phyloP scores from a whole-genome alignment of 768 basidiomycete species.

The Terana coerulea region DNA sequence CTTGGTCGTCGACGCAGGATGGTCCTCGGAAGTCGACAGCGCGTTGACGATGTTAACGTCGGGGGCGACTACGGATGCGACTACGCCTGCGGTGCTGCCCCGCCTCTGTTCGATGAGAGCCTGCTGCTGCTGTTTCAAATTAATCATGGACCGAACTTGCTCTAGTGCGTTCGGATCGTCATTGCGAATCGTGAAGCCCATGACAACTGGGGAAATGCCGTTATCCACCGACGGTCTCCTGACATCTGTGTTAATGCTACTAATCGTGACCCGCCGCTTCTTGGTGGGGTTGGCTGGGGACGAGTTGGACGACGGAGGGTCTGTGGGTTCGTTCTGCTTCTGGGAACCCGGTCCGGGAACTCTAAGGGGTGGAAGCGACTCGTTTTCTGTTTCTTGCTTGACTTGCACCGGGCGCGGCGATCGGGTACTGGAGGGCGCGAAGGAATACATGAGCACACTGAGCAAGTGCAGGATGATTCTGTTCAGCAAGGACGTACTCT shows the following conservation, averaged over 20 bases:
- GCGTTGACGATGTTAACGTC: conserved; percentile 22
- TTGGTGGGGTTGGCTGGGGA: conserved; percentile 43
- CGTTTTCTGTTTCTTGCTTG: conserved; percentile 32
- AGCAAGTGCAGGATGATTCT: background rate
- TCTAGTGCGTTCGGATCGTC: conserved; percentile 59
- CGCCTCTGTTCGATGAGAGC: conserved; percentile 67
- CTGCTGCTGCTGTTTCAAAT: conserved; percentile 69
- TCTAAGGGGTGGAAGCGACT: conserved; percentile 2
- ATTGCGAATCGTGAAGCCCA: conserved; percentile 53
- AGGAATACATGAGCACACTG: conserved; percentile 14
- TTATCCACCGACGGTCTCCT: conserved; percentile 30
- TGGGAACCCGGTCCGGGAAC: background rate
- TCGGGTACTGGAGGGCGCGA: conserved; percentile 31
- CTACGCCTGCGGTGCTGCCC: conserved; percentile 43
- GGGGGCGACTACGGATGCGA: conserved; percentile 21
- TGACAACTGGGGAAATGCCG: conserved; percentile 59
- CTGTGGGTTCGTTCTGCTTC: conserved; percentile 43
- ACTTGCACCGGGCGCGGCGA: conserved; percentile 44
- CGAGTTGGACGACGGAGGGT: conserved; percentile 41
- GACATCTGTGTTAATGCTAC: conserved; percentile 58
- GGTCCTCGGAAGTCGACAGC: conserved; percentile 12
- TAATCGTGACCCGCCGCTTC: conserved; percentile 70
- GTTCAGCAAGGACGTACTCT: conserved; percentile 40
- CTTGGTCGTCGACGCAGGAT: conserved; percentile 20
- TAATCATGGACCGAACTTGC: conserved; percentile 58